These are phyloP conservation scores for Cercospora zeae-maydis DNA, from an alignment of 2,329 filamentous ascomycete genomes.

Conservation along the genomic window DNA sequence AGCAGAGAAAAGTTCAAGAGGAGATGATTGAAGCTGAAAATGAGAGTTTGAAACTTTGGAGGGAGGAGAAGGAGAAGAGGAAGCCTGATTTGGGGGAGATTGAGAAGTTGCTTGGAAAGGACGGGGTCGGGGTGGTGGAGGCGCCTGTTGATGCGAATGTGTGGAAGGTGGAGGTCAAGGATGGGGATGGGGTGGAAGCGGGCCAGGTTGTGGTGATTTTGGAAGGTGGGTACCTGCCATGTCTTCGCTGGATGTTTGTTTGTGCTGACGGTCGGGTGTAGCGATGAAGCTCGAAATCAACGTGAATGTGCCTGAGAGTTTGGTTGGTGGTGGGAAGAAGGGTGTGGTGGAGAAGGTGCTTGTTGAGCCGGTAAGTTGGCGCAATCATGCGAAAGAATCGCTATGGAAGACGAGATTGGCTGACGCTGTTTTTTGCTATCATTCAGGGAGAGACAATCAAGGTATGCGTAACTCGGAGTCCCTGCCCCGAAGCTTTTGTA, in stretches of 20 bases:
- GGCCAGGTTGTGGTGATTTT: constrained; percentile 41
- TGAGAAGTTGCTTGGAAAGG: constrained; percentile 45
- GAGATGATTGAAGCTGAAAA: constrained; percentile 49
- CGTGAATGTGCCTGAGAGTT: constrained; percentile 40
- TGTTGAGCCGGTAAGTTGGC: constrained; percentile 37
- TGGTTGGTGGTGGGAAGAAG: constrained; percentile 16
- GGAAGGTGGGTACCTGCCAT: constrained; percentile 26
- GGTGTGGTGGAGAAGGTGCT: constrained; percentile 42
- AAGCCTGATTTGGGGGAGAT: constrained; percentile 49
- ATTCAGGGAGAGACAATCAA: constrained; percentile 12
- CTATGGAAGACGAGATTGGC: not conserved
- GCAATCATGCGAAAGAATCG: too few species aligned
- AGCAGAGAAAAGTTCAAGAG: constrained; percentile 49
- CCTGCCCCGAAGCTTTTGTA: too few species aligned
- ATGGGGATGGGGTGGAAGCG: constrained; percentile 37
- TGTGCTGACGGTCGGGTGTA: not conserved
- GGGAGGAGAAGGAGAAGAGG: constrained; percentile 43
- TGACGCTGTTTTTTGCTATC: not conserved
- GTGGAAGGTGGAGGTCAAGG: constrained; percentile 44
- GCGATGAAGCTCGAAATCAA: constrained; percentile 49
- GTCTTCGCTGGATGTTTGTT: not conserved
- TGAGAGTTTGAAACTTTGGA: constrained; percentile 43
- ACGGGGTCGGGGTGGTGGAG: constrained; percentile 39
- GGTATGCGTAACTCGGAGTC: not conserved
- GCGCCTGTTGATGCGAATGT: constrained; percentile 45